Conservation (phyloP, 352 stramenopile genomes). For the Phytophthora colocasiae region DNA sequence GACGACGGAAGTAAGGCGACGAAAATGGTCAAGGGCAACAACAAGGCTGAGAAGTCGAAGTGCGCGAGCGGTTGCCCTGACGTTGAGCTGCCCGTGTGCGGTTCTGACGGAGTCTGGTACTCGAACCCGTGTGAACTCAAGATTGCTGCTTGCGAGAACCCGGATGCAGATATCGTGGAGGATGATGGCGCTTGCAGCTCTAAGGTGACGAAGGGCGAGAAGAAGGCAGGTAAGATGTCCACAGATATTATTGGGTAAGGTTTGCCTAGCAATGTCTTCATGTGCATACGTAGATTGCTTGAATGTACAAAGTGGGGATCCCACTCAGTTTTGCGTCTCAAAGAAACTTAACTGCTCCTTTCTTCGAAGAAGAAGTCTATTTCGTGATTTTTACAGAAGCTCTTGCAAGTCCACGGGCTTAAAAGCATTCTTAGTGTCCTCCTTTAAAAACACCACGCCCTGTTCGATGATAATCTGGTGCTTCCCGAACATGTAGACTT, state of each 20-base stretch:
- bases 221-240: conserved; percentile 8
- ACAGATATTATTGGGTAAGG: neutral
- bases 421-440: conserved; percentile 70
- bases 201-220: conserved; percentile 1
- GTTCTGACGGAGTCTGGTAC: conserved; percentile 45
- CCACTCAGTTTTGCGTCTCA: neutral
- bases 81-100: conserved; percentile 35
- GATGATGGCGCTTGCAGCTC: conserved; percentile 11
- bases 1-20: conserved; percentile 1
- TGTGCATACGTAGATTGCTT: neutral
- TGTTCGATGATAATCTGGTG: conserved; percentile 88
- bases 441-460: conserved; percentile 73
- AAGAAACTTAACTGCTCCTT: too few species aligned
- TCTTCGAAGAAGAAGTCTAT: too few species aligned
- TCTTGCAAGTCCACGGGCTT: conserved; percentile 80
- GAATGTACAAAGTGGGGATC: conserved; percentile 1
- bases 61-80: conserved; percentile 33
- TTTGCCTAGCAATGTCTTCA: neutral
- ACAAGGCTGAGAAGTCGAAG: conserved; percentile 5
- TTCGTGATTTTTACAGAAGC: conserved; percentile 44
- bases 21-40: conserved; percentile 17
- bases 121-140: conserved; percentile 36
- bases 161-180: conserved; percentile 19
- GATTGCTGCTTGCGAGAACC: conserved; percentile 24
- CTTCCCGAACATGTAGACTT: conserved; percentile 82